These are phyloP conservation scores for Voacanga thouarsii DNA, from an alignment of 257 asterid genomes.

Conservation along the genomic window DNA sequence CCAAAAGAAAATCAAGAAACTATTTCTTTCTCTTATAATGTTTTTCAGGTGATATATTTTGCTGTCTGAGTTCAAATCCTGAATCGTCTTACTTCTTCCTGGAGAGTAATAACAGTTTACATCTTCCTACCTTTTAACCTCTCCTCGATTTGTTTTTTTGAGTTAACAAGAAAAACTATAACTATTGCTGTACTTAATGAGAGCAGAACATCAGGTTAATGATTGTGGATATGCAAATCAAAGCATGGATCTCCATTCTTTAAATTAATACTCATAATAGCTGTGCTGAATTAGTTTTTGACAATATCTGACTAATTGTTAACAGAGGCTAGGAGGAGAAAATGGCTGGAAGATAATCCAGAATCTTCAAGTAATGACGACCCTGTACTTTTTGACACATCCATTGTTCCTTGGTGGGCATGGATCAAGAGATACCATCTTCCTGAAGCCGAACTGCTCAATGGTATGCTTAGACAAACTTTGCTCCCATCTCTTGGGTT, in stretches of 20 bases:
- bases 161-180: background rate
- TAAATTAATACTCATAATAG: background rate
- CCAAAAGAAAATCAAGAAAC: too few species aligned
- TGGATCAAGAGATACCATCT: slow-evolving; percentile 96
- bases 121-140: background rate
- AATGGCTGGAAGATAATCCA: slow-evolving; percentile 79
- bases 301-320: background rate
- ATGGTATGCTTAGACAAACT: slow-evolving; percentile 43
- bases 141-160: background rate
- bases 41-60: background rate
- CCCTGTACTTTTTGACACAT: slow-evolving; percentile 76
- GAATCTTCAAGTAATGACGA: slow-evolving; percentile 73
- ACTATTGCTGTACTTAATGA: background rate
- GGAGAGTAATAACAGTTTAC: background rate
- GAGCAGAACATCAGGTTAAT: background rate
- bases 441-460: slow-evolving; percentile 95
- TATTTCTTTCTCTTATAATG: background rate
- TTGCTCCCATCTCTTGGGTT: background rate
- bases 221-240: background rate
- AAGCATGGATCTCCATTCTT: background rate
- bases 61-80: background rate
- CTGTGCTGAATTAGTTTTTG: slow-evolving; percentile 5
- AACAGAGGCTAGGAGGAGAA: slow-evolving; percentile 93
- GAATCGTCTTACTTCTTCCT: background rate
- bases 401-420: slow-evolving; percentile 97